These are phyloP conservation scores for Aspergillus amoenus DNA, from an alignment of 2,329 filamentous ascomycete species.

Conservation along the genomic window DNA sequence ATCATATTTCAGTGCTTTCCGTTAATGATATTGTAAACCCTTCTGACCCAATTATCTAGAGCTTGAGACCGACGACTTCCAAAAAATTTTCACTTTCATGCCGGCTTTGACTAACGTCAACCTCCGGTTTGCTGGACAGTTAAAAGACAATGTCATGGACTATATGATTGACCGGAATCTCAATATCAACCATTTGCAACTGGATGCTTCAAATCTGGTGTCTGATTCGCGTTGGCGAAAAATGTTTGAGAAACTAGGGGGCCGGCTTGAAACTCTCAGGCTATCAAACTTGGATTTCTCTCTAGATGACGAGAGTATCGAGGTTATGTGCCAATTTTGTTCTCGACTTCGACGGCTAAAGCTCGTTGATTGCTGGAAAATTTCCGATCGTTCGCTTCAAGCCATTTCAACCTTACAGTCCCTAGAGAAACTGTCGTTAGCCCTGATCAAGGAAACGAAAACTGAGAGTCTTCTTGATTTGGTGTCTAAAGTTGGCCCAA, in stretches of 20 bases:
- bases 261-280: conserved; percentile 65
- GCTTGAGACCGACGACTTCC: conserved; percentile 72
- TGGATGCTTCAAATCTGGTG: conserved; percentile 83
- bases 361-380: conserved; percentile 73
- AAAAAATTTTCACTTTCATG: conserved; percentile 75
- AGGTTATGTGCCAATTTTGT: conserved; percentile 62
- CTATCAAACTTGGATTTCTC: conserved; percentile 82
- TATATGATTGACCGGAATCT: conserved; percentile 74
- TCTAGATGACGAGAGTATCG: conserved; percentile 70
- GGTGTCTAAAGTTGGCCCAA: conserved; percentile 61
- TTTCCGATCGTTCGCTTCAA: conserved; percentile 65
- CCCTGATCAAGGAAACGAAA: conserved; percentile 59
- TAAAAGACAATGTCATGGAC: conserved; percentile 80
- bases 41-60: conserved; percentile 46
- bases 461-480: conserved; percentile 61
- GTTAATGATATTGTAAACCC: conserved; percentile 6
- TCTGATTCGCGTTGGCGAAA: conserved; percentile 72
- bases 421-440: conserved; percentile 74
- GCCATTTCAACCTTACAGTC: conserved; percentile 61
- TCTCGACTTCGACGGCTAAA: conserved; percentile 73
- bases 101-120: conserved; percentile 69
- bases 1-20: not conserved
- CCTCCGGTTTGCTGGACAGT: conserved; percentile 81
- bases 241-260: conserved; percentile 66
- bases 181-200: conserved; percentile 68